A percentile compares a stretch with the other conserved stretches of the same genome.
phyloP scores from a whole-genome alignment of 2,329 filamentous ascomycete species.

The Teratosphaeria pseudoeucalypti region DNA sequence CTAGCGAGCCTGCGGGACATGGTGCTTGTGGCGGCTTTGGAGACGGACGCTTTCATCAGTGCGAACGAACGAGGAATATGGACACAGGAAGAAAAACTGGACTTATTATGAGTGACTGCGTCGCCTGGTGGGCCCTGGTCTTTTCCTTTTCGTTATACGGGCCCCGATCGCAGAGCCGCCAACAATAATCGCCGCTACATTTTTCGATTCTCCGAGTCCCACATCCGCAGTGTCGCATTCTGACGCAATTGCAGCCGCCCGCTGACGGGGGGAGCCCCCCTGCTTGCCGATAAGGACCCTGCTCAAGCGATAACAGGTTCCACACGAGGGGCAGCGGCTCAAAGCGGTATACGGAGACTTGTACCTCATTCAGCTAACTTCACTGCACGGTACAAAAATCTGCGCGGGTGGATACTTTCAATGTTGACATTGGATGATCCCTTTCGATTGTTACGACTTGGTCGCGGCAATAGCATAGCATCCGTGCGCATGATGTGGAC shows the following conservation, averaged over 20 bases:
- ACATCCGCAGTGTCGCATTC: background rate
- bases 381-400: background rate
- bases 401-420: too few relatives aligned
- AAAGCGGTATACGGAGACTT: background rate
- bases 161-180: background rate
- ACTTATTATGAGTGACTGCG: background rate
- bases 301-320: background rate
- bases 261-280: too few relatives aligned
- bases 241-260: background rate
- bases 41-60: conserved; percentile 4
- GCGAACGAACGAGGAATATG: background rate
- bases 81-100: background rate
- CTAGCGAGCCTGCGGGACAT: conserved; percentile 1
- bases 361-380: background rate
- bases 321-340: too few relatives aligned
- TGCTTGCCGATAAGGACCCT: background rate
- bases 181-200: background rate
- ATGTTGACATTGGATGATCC: background rate
- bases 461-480: too few relatives aligned
- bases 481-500: too few relatives aligned
- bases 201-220: background rate
- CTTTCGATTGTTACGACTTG: too few relatives aligned
- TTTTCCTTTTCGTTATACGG: background rate
- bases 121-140: background rate
- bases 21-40: background rate